Evolutionary conservation across 305 asterid species (phyloP), one percentile per base, ranked within the genome.

Genomic region (Plantago lanceolata): DNA sequence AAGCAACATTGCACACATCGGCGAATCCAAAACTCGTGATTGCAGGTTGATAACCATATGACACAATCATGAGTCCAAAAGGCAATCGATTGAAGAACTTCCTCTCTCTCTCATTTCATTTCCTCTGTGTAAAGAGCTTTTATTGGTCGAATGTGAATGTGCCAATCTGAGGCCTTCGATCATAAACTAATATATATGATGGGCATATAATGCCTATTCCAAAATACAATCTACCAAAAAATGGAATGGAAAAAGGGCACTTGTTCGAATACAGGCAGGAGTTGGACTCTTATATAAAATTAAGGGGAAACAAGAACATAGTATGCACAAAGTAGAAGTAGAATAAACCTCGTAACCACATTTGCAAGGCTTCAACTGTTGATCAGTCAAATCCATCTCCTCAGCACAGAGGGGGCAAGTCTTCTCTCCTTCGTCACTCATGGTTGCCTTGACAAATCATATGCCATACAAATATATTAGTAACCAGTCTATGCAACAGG

Each of bases 371-470:
- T 82, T 93, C 88, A 93, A 74, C 79, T 93, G 98, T 81, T 87
- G 97, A 75, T 93, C 98, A 64, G 98, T 93, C 84, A 89, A 72
- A 76, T 93, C 98, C 98, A 93, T 93, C 84, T 85, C 98, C 88
- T 93, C 97, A 0, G 99, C 95, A 67, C 97, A 93, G 70, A 93
- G 96, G 78, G 99, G 99, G 72, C 99, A 93, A 53, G 88, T 87
- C 80, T 78, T 89, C 69, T 93, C 98, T 67, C 98, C 96, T 81
- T 84, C 84, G 64, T 87, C 96, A 61, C 94, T 82, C 97, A 93
- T 89, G 82, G 72, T 85, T 77, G 66, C 89, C 92, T 81, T 21
- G 16, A 72, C 69, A 69, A 21, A 43, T 54, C 20, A 16, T 20
- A 47, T 16, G 61, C 2, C 47, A 14, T 2, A 31, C 11, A 51